Evolutionary conservation across 2,329 filamentous ascomycete species (phyloP).

Genomic region (Colletotrichum brevisporum): DNA sequence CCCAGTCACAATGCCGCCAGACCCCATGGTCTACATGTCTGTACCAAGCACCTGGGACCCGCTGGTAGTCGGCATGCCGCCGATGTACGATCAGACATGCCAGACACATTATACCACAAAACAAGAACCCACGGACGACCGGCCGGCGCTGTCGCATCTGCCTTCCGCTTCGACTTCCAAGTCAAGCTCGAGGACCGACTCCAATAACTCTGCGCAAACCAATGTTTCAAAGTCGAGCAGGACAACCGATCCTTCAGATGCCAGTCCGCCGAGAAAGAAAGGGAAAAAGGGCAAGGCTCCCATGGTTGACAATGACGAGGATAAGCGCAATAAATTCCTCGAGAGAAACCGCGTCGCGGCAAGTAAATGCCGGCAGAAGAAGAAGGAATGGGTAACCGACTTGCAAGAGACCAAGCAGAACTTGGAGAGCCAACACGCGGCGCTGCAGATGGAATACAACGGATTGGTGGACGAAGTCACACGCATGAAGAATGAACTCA

Average conservation of each 20-base stretch:
- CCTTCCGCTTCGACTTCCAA: conserved; percentile 19
- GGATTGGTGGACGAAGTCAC: conserved; percentile 60
- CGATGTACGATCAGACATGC: conserved; percentile 18
- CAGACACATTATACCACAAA: conserved; percentile 36
- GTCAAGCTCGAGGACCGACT: conserved; percentile 24
- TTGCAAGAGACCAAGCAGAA: conserved; percentile 61
- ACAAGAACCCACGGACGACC: conserved; percentile 23
- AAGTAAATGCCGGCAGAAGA: conserved; percentile 81
- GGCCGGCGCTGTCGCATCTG: conserved; percentile 16
- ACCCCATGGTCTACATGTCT: conserved; percentile 31
- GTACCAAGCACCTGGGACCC: conserved; percentile 30
- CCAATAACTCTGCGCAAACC: conserved; percentile 21
- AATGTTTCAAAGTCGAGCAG: conserved; percentile 34
- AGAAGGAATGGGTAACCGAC: conserved; percentile 67
- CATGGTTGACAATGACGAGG: conserved; percentile 49
- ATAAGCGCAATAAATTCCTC: conserved; percentile 70
- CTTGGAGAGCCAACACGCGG: conserved; percentile 60
- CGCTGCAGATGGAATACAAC: conserved; percentile 60
- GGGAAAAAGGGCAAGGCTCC: conserved; percentile 45
- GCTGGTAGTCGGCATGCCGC: conserved; percentile 14
- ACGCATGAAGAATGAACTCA: conserved; percentile 64
- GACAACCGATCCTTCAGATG: conserved; percentile 40
- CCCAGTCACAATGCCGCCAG: conserved; percentile 17
- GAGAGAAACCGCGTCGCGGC: conserved; percentile 81
- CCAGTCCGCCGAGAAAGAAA: conserved; percentile 45